These are phyloP conservation scores for Myxozyma sirexii DNA, from an alignment of 805 yeast species.

Conservation along the genomic window DNA sequence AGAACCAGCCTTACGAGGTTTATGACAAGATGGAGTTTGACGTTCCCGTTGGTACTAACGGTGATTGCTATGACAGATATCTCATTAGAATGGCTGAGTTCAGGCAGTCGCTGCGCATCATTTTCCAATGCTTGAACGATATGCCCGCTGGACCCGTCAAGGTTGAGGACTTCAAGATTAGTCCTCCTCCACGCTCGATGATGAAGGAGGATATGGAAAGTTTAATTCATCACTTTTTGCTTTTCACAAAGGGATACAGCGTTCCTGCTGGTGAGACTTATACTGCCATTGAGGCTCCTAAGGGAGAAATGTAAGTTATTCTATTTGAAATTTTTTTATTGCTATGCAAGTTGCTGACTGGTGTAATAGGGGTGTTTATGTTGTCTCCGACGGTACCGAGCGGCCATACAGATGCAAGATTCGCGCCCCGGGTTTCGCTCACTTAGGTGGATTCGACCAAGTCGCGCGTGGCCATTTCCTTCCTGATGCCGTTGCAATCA, in stretches of 20 bases:
- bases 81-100: conserved; percentile 88
- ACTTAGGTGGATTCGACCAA: conserved; percentile 85
- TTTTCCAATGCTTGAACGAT: conserved; percentile 85
- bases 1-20: conserved; percentile 87
- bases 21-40: conserved; percentile 85
- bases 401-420: conserved; percentile 91
- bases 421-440: conserved; percentile 94
- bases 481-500: conserved; percentile 91
- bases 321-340: not conserved
- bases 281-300: conserved; percentile 90
- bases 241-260: conserved; percentile 83
- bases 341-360: not conserved
- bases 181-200: conserved; percentile 75
- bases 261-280: conserved; percentile 92
- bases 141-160: conserved; percentile 92
- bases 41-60: conserved; percentile 81
- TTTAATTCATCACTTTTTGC: conserved; percentile 82
- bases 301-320: conserved; percentile 73
- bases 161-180: conserved; percentile 84
- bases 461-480: conserved; percentile 82
- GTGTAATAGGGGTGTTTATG: conserved; percentile 60
- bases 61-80: conserved; percentile 91
- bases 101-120: conserved; percentile 85
- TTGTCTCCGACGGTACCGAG: conserved; percentile 86
- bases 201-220: conserved; percentile 96